Conservation (phyloP, 2,329 filamentous ascomycete genomes). For the Teratosphaeriaceae sp. region DNA sequence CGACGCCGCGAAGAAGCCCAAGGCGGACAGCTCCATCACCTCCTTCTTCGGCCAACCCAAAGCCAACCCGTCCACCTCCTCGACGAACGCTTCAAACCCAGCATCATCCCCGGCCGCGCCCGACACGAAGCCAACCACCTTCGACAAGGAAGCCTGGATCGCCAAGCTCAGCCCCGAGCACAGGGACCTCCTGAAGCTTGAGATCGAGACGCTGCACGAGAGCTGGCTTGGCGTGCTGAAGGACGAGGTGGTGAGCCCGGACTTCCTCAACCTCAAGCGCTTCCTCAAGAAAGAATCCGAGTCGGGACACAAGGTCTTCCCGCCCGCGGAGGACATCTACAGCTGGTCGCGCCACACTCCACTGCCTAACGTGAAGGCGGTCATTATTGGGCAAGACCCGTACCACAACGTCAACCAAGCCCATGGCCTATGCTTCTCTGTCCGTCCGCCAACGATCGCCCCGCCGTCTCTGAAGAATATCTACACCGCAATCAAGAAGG, state of each 20-base stretch:
- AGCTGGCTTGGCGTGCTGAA: slow-evolving; percentile 88
- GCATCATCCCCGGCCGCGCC: slow-evolving; percentile 25
- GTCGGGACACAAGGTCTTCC: slow-evolving; percentile 72
- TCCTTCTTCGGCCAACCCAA: slow-evolving; percentile 80
- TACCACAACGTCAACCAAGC: slow-evolving; percentile 96
- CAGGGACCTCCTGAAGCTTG: slow-evolving; percentile 71
- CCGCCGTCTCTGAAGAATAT: slow-evolving; percentile 92
- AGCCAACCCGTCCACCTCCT: slow-evolving; percentile 27
- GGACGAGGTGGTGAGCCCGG: slow-evolving; percentile 69
- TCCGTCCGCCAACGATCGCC: slow-evolving; percentile 78
- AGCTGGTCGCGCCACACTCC: slow-evolving; percentile 96
- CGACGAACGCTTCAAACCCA: slow-evolving; percentile 19
- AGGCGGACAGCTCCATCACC: slow-evolving; percentile 68
- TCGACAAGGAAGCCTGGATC: slow-evolving; percentile 90
- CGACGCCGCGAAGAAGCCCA: slow-evolving; percentile 44
- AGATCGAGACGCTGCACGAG: slow-evolving; percentile 86
- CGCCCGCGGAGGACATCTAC: slow-evolving; percentile 83
- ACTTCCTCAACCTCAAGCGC: slow-evolving; percentile 81
- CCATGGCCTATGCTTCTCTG: slow-evolving; percentile 92
- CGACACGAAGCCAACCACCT: slow-evolving; percentile 45
- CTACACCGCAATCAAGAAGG: slow-evolving; percentile 78
- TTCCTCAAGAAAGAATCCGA: slow-evolving; percentile 76
- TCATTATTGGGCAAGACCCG: slow-evolving; percentile 92
- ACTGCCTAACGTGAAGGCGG: slow-evolving; percentile 78
- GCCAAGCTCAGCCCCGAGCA: slow-evolving; percentile 72